Conservation (phyloP, 1,284 basidiomycete genomes). For the Leucocoprinus gongylophorus region DNA sequence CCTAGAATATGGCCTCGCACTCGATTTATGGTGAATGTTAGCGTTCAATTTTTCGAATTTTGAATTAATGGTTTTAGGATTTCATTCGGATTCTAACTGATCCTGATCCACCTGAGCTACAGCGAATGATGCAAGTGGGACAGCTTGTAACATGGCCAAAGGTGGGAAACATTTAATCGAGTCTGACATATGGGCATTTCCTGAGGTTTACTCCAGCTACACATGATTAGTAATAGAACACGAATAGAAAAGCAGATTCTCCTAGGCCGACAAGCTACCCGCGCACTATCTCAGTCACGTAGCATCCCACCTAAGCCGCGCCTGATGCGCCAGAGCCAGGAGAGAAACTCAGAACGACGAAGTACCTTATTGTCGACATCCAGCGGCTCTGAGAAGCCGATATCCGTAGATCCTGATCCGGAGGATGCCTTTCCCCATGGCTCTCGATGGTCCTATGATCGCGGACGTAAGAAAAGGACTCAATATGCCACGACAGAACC, state of each 20-base stretch:
- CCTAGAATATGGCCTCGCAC: slow-evolving; percentile 82
- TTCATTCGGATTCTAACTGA: slow-evolving; percentile 84
- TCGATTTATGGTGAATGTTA: slow-evolving; percentile 51
- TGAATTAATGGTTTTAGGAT: slow-evolving; percentile 42
- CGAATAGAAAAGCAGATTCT: slow-evolving; percentile 79
- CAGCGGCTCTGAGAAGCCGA: slow-evolving; percentile 41
- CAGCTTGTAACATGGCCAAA: slow-evolving; percentile 95
- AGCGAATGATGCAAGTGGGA: slow-evolving; percentile 80
- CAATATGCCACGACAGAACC: slow-evolving; percentile 22
- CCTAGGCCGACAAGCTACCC: slow-evolving; percentile 70
- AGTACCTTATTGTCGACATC: slow-evolving; percentile 25
- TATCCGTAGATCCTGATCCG: slow-evolving; percentile 56
- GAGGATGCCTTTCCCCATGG: slow-evolving; percentile 46
- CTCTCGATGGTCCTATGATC: slow-evolving; percentile 41
- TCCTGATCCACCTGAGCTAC: slow-evolving; percentile 72
- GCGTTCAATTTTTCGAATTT: slow-evolving; percentile 5
- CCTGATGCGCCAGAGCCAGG: slow-evolving; percentile 6
- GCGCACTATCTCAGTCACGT: slow-evolving; percentile 34
- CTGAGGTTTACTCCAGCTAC: slow-evolving; percentile 46
- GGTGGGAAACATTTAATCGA: slow-evolving; percentile 34
- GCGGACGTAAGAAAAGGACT: slow-evolving; percentile 24
- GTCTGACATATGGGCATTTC: background rate
- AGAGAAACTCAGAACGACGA: slow-evolving; percentile 2
- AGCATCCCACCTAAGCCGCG: slow-evolving; percentile 17
- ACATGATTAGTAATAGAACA: slow-evolving; percentile 85